Evolutionary conservation across 2,329 filamentous ascomycete genomes (phyloP).

Genomic region (Trichoderma polysporum): DNA sequence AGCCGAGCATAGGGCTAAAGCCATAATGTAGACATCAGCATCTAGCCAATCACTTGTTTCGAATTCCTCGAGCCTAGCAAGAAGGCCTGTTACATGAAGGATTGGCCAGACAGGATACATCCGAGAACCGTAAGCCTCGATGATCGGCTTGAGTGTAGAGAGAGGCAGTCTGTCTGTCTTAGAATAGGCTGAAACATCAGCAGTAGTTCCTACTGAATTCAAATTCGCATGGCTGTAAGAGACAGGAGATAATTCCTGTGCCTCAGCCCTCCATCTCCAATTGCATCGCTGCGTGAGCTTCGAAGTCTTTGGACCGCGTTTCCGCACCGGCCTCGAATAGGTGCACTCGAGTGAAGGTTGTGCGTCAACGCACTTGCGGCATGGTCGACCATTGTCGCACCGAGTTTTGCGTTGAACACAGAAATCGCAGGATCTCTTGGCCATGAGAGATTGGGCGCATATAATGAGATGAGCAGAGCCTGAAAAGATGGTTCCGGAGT

Average conservation of each 20-base stretch:
- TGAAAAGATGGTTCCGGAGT: background rate
- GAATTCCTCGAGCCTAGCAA: background rate
- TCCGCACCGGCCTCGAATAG: slow-evolving; percentile 21
- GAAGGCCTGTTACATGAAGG: background rate
- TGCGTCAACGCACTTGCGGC: slow-evolving; percentile 20
- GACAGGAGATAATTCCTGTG: background rate
- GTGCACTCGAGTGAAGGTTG: slow-evolving; percentile 21
- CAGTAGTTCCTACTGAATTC: background rate
- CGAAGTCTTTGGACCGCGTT: slow-evolving; percentile 23
- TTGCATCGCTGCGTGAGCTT: slow-evolving; percentile 16
- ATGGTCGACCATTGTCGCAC: slow-evolving; percentile 20
- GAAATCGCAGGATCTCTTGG: slow-evolving; percentile 21
- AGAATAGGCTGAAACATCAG: background rate
- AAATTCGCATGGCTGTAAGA: background rate
- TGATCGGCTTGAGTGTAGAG: slow-evolving; percentile 1
- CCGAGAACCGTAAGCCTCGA: slow-evolving; percentile 12
- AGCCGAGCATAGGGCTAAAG: slow-evolving; percentile 10
- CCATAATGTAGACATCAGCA: slow-evolving; percentile 8
- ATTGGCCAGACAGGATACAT: slow-evolving; percentile 20
- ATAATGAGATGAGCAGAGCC: background rate
- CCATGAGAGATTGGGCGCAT: background rate
- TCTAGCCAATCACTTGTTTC: background rate
- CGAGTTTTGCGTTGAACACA: slow-evolving; percentile 21
- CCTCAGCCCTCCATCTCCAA: slow-evolving; percentile 14
- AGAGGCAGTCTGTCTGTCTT: background rate